Evolutionary conservation across 2,329 filamentous ascomycete genomes (phyloP).

Genomic region (Colletotrichum sansevieriae): DNA sequence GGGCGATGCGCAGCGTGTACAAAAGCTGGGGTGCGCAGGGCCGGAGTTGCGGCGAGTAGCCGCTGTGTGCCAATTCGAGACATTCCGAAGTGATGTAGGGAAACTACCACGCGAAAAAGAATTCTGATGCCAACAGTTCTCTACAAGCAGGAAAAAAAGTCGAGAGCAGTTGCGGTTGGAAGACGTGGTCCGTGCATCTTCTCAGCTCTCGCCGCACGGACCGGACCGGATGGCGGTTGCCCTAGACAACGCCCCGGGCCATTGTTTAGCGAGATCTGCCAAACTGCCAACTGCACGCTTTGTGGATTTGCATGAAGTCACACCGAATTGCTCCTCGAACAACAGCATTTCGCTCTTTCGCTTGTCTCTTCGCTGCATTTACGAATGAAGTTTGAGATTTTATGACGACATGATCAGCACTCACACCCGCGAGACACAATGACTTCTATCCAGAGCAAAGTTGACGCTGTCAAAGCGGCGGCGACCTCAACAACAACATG

Average conservation of each 20-base stretch:
- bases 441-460: constrained; percentile 59
- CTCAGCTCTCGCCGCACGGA: constrained; percentile 13
- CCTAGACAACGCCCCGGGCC: constrained; percentile 37
- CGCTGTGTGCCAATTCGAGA: constrained; percentile 13
- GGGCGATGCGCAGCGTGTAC: constrained; percentile 24
- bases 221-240: constrained; percentile 33
- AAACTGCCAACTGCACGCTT: constrained; percentile 36
- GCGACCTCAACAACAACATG: constrained; percentile 67
- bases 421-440: constrained; percentile 48
- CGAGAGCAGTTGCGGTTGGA: neutral
- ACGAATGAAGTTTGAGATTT: constrained; percentile 25
- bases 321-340: constrained; percentile 30
- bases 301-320: constrained; percentile 30
- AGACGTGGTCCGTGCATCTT: constrained; percentile 28
- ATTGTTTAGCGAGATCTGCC: constrained; percentile 42
- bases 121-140: constrained; percentile 2
- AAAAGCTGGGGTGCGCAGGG: constrained; percentile 10
- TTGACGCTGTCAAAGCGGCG: constrained; percentile 66
- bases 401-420: constrained; percentile 52
- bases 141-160: constrained; percentile 1
- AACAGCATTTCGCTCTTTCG: constrained; percentile 35
- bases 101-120: neutral
- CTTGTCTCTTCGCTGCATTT: constrained; percentile 1
- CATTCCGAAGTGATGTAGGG: constrained; percentile 11
- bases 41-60: constrained; percentile 26